phyloP scores from a whole-genome alignment of 805 yeast species.

The Saccharomycopsis malanga region DNA sequence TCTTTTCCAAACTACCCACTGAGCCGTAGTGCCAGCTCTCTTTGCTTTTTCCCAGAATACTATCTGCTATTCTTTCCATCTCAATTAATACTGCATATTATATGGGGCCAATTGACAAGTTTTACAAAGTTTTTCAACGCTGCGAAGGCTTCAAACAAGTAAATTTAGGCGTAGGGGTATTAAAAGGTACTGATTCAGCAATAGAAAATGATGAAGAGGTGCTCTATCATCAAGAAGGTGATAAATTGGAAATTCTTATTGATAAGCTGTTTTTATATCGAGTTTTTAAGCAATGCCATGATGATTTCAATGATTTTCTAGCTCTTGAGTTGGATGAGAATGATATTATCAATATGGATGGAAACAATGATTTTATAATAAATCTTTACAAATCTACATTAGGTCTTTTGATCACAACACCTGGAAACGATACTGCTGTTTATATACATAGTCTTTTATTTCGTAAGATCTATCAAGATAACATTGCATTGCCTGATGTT shows the following conservation, averaged over 20 bases:
- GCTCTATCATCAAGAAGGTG: not conserved
- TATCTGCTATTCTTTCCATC: too few species aligned
- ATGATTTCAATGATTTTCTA: not conserved
- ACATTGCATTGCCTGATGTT: not conserved
- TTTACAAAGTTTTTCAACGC: too few species aligned
- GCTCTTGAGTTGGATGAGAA: not conserved
- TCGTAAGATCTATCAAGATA: not conserved
- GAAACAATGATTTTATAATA: not conserved
- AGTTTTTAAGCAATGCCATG: conserved; percentile 13
- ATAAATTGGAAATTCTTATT: not conserved
- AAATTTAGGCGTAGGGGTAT: too few species aligned
- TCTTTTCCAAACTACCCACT: too few species aligned
- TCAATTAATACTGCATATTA: too few species aligned
- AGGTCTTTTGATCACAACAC: conserved; percentile 27
- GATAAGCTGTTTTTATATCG: not conserved
- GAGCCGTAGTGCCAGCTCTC: too few species aligned
- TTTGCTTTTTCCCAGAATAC: too few species aligned
- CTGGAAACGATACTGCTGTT: conserved; percentile 27
- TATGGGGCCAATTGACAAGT: too few species aligned
- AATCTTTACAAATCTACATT: conserved; percentile 20
- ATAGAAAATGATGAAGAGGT: not conserved
- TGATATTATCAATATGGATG: too few species aligned
- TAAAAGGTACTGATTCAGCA: too few species aligned
- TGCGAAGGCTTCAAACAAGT: too few species aligned
- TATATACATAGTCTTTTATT: conserved; percentile 2